A percentile compares a stretch with the other conserved stretches of the same genome.
Evolutionary conservation across 257 asterid species (phyloP).

Genomic region (Gardenia jasminoides): DNA sequence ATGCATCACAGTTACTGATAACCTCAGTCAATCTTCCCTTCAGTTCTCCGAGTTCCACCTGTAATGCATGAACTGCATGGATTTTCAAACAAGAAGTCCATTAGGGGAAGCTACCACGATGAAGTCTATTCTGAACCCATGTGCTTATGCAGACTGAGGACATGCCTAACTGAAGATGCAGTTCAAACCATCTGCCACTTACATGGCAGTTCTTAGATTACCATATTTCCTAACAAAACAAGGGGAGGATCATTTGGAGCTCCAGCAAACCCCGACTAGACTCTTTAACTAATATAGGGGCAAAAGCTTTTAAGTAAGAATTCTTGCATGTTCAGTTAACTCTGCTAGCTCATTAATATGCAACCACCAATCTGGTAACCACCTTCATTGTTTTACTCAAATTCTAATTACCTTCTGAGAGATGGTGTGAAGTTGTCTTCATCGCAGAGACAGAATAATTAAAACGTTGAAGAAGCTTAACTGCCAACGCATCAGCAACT

Average conservation of each 20-base stretch:
- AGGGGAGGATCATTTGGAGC: background rate
- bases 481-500: constrained; percentile 89
- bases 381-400: background rate
- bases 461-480: constrained; percentile 91
- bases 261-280: background rate
- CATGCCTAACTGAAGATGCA: background rate
- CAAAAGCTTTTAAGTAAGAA: background rate
- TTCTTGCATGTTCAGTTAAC: background rate
- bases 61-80: constrained; percentile 68
- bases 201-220: background rate
- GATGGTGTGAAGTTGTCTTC: constrained; percentile 78
- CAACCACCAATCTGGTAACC: background rate
- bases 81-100: constrained; percentile 18
- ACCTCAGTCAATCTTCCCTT: constrained; percentile 95
- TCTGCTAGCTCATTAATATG: background rate
- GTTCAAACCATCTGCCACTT: constrained; percentile 3
- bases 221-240: background rate
- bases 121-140: background rate
- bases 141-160: background rate
- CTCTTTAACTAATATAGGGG: too few relatives aligned
- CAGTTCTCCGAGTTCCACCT: constrained; percentile 90
- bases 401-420: constrained; percentile 68
- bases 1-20: constrained; percentile 83
- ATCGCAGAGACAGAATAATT: constrained; percentile 82
- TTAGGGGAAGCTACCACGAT: background rate